Evolutionary conservation across 305 asterid species (phyloP).

Genomic region (Solanum hybrid): DNA sequence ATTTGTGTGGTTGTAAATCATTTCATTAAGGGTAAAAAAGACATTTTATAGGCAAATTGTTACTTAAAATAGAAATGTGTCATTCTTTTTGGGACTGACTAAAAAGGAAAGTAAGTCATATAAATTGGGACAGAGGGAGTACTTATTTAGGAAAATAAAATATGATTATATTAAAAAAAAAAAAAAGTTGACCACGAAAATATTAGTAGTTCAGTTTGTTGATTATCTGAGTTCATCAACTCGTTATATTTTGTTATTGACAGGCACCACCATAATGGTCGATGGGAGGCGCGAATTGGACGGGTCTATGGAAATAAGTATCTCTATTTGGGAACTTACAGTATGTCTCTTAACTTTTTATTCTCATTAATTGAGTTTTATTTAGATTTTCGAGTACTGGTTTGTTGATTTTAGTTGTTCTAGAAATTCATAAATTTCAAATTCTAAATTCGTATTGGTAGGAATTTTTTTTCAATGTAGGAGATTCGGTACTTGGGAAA

Average conservation of each 20-base stretch:
- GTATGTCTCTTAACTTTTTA: slow-evolving; percentile 22
- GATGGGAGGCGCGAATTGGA: slow-evolving; percentile 98
- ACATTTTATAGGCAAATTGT: too few relatives aligned
- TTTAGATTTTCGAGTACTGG: background rate
- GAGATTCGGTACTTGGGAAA: background rate
- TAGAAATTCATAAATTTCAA: background rate
- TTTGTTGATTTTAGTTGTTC: too few relatives aligned
- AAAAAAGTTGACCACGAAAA: background rate
- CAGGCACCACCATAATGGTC: slow-evolving; percentile 97
- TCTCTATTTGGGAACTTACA: slow-evolving; percentile 75
- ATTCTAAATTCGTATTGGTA: too few relatives aligned
- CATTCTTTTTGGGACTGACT: too few relatives aligned
- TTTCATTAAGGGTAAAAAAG: too few relatives aligned
- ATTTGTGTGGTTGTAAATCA: too few relatives aligned
- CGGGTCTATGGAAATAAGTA: slow-evolving; percentile 82
- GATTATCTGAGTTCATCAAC: background rate
- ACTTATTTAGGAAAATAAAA: background rate
- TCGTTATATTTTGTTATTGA: background rate
- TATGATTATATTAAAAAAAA: too few relatives aligned
- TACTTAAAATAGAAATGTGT: too few relatives aligned
- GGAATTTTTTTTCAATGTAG: background rate
- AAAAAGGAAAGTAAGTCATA: too few relatives aligned
- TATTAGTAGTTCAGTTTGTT: background rate
- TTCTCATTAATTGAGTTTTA: background rate
- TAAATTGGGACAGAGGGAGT: too few relatives aligned